Base-by-base conservation (phyloP, 345 rosid genomes). In the Orychophragmus violaceus region DNA sequence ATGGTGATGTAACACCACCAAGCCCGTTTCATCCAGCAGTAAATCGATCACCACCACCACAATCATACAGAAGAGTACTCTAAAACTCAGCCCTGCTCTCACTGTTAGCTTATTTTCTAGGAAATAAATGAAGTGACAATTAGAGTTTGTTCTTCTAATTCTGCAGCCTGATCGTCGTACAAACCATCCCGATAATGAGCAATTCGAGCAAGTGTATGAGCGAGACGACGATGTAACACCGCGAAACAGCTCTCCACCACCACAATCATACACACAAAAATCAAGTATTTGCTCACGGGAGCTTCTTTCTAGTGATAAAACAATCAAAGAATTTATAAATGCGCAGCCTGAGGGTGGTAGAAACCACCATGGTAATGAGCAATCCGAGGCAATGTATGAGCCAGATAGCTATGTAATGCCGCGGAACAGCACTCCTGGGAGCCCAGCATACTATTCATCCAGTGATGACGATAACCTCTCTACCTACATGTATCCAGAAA, bases 1-100 rank as follows among this genome's bases (percentile, higher is more conserved):
- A 71, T 45, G 75, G 59, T 4, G 41, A 71, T 55, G 50, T 63
- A 0, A 63, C 64, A 71, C 75, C 64, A 13, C 70, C 59, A 0
- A 71, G 64, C 75, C 75, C 75, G 0, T 71, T 63, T 55, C 75
- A 71, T 35, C 75, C 64, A 35, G 51, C 58, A 2, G 70, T 58
- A 6, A 64, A 14, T 10, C 51, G 59, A 3, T 64, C 69, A 9
- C 69, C 59, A 24, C 59, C 59, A 64, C 59, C 69, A 24, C 59
- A 50, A 51, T 2, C 69, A 51, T 22, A 39, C 69, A 35, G 18
- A 48, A 48, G 28, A 48, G 64, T 68, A 67, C 53, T n/a, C n/a
- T 53, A 54, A 13, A 22, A 5, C 27, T 18, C 27, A 54, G 14
- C 19, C n/a, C n/a, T n/a, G n/a, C n/a, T n/a, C n/a, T n/a, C n/a